Evolutionary conservation across 2,329 filamentous ascomycete species (phyloP).

Genomic region (Aspergillus melleus): DNA sequence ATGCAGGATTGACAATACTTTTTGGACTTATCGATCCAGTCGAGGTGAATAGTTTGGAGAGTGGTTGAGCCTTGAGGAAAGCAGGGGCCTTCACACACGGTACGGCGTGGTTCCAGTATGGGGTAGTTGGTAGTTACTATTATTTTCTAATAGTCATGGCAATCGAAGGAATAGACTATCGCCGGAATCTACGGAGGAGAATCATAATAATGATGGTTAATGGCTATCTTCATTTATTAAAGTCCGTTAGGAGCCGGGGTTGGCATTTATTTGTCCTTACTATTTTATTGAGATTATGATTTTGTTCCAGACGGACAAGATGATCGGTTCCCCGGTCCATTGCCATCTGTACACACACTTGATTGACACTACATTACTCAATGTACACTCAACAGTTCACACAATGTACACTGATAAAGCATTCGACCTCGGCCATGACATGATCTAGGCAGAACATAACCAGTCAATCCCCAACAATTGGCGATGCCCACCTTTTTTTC

Average conservation of each 20-base stretch:
- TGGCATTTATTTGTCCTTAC: not conserved
- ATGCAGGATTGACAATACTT: slow-evolving; percentile 19
- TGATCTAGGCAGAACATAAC: not conserved
- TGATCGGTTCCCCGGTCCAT: too few relatives aligned
- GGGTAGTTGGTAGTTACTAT: not conserved
- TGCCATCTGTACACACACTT: too few relatives aligned
- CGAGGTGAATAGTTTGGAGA: slow-evolving; percentile 6
- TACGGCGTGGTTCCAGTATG: not conserved
- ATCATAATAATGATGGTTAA: not conserved
- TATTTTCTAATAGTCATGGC: not conserved
- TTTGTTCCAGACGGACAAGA: too few relatives aligned
- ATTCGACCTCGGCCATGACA: not conserved
- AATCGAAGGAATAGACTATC: not conserved
- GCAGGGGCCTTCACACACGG: too few relatives aligned
- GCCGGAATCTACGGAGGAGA: not conserved
- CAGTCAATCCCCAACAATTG: not conserved
- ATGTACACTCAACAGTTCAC: too few relatives aligned
- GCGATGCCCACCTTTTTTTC: slow-evolving; percentile 8
- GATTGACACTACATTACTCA: too few relatives aligned
- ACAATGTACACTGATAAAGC: too few relatives aligned
- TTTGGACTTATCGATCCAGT: slow-evolving; percentile 17
- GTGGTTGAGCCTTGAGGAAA: not conserved
- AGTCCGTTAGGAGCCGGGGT: too few relatives aligned
- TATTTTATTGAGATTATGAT: not conserved
- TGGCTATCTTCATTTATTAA: not conserved